Conservation (phyloP, 2,329 filamentous ascomycete genomes). For the Phoma herbarum region DNA sequence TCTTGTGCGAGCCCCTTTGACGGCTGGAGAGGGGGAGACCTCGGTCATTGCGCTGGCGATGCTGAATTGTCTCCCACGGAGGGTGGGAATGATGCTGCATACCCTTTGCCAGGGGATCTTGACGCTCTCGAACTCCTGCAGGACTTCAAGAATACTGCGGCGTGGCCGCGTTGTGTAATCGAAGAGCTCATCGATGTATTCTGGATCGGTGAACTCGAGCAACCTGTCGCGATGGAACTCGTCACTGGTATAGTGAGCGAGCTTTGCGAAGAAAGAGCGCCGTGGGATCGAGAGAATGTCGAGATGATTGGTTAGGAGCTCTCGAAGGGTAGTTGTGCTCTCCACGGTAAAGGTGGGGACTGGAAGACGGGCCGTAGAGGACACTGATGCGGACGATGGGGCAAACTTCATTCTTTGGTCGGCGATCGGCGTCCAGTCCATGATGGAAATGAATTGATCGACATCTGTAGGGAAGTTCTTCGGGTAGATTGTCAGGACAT, state of each 20-base stretch:
- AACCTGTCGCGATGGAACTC: constrained; percentile 80
- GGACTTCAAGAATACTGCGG: constrained; percentile 88
- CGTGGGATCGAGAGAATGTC: constrained; percentile 91
- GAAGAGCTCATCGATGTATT: constrained; percentile 88
- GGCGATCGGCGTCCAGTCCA: constrained; percentile 79
- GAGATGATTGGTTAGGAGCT: constrained; percentile 80
- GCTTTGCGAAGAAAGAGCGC: constrained; percentile 81
- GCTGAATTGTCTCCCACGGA: constrained; percentile 92
- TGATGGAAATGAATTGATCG: constrained; percentile 76
- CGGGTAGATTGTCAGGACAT: constrained; percentile 82
- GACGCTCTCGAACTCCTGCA: constrained; percentile 88
- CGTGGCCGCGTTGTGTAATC: constrained; percentile 94
- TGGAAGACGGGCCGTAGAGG: constrained; percentile 51
- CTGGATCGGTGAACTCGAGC: constrained; percentile 80
- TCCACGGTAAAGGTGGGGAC: constrained; percentile 52
- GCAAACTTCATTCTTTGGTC: constrained; percentile 71
- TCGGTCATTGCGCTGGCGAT: constrained; percentile 76
- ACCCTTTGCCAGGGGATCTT: constrained; percentile 79
- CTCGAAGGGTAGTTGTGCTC: constrained; percentile 70
- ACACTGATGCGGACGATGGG: constrained; percentile 40
- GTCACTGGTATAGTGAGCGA: constrained; percentile 78
- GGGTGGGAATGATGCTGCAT: constrained; percentile 77
- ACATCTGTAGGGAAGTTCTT: constrained; percentile 88
- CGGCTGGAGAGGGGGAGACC: neutral
- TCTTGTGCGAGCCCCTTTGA: constrained; percentile 48